Evolutionary conservation across 495 filamentous ascomycete species (phyloP).

Genomic region (Daldinia grandis): DNA sequence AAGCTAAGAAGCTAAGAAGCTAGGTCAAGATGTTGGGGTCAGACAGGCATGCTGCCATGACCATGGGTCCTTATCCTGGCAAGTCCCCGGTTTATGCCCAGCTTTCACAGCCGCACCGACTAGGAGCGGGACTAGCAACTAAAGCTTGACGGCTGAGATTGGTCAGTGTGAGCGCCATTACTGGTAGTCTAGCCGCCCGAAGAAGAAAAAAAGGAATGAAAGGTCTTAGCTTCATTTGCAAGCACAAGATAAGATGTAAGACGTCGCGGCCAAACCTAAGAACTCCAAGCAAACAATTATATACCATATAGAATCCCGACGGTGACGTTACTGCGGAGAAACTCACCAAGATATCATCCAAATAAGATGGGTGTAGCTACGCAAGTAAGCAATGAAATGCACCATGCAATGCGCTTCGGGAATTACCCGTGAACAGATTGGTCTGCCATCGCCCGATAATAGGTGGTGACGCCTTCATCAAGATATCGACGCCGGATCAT

Average conservation of each 20-base stretch:
- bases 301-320: neutral
- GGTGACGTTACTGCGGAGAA: neutral
- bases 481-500: conserved; percentile 2
- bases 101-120: conserved; percentile 10
- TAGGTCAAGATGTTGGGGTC: conserved; percentile 3
- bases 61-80: neutral
- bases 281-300: neutral
- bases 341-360: neutral
- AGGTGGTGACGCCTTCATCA: conserved; percentile 5
- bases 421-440: conserved; percentile 16
- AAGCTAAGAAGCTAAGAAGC: conserved; percentile 15
- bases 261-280: neutral
- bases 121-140: neutral
- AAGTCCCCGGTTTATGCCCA: conserved; percentile 3
- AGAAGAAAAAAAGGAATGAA: neutral
- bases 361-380: neutral
- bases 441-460: conserved; percentile 23
- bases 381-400: conserved; percentile 12
- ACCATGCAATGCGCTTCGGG: conserved; percentile 22
- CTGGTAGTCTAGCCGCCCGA: neutral
- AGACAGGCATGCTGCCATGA: neutral
- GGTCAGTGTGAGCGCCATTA: neutral
- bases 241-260: neutral
- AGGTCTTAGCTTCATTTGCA: neutral
- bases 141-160: neutral